phyloP scores from a whole-genome alignment of 2,329 filamentous ascomycete genomes.

The Exutisphaerella laricina region DNA sequence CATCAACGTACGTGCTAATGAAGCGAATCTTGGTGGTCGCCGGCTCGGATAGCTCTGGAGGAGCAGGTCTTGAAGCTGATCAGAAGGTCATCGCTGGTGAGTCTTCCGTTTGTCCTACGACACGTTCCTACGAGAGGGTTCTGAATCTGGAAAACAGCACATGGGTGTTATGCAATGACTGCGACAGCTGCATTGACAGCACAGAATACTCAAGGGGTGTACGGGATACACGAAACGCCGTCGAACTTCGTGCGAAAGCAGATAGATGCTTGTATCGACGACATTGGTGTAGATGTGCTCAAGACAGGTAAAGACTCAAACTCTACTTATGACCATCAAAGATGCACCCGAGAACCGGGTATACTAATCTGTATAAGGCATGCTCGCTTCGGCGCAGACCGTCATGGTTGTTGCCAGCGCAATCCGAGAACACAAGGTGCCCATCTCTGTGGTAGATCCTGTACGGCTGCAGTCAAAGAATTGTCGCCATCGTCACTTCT shows the following conservation, averaged over 20 bases:
- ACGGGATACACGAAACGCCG: constrained; percentile 73
- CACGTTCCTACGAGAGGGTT: background rate
- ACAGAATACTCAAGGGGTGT: constrained; percentile 83
- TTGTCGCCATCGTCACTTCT: no score
- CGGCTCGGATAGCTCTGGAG: constrained; percentile 84
- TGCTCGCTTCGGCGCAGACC: constrained; percentile 70
- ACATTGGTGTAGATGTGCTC: constrained; percentile 82
- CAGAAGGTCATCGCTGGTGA: constrained; percentile 68
- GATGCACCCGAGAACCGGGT: background rate
- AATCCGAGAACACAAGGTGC: constrained; percentile 53
- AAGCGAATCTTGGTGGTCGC: constrained; percentile 71
- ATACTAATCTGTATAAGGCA: constrained; percentile 51
- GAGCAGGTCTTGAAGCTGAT: constrained; percentile 89
- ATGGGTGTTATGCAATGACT: constrained; percentile 94
- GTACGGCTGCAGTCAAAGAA: constrained; percentile 52
- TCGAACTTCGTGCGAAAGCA: constrained; percentile 74
- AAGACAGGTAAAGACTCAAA: constrained; percentile 65
- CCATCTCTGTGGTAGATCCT: constrained; percentile 65
- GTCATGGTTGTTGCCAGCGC: constrained; percentile 63
- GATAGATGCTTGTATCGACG: constrained; percentile 76
- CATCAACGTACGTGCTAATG: constrained; percentile 19
- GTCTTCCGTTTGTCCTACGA: background rate
- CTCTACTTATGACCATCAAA: background rate
- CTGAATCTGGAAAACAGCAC: constrained; percentile 45
- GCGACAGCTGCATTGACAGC: constrained; percentile 93